Base-by-base conservation (phyloP, 495 filamentous ascomycete genomes). In the Penicillium atrosanguineum region DNA sequence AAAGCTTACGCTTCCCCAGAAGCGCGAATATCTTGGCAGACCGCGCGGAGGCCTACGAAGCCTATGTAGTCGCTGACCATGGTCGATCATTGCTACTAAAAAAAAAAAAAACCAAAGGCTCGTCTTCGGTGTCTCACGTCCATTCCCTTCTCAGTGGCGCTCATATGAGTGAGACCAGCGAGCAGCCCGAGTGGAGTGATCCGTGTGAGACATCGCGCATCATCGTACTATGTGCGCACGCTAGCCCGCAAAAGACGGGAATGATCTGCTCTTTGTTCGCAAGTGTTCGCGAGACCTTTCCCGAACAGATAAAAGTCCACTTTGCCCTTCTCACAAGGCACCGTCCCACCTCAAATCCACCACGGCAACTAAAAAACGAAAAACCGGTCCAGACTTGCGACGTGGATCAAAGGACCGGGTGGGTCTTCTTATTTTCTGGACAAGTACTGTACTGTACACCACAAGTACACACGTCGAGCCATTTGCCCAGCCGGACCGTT, bases 31-130 rank as follows among this genome's bases (percentile, higher is more conserved):
- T 40, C 52, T 56, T 48, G 48, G 53, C 53, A 50, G 62, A 58
- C 55, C 55, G 61, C 59, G 58, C 56, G 52, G 59, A 56, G 44
- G 55, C 52, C 36, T 57, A 64, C 59, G 62, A 56, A 49, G 48
- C 40, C 23, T 25, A 36, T 21, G 1, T 20, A 38, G n/a, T 19
- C 39, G 31, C 12, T 8, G 1, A 12, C 31, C 31, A 14, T 12
- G 31, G 31, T 14, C 11, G 31, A 14, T 34, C 31, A 14, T 14
- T 34, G 31, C 11, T 34, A 14, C 9, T 34, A 34, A 15, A 34
- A 14, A 34, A 23, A 5, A 5, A 2, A 23, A 23, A 23, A 23
- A 5, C 23, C 5, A 2, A 2, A 5, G 6, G 14, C 31, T 9
- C 2, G n/a, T 20, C 39, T 7, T 8, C 16, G 16, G 7, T 4